Percentiles rank a stretch among this genome's conserved stretches.
These are phyloP conservation scores for Rosa multiflora DNA, from an alignment of 306 rosid genomes.

Conservation along the genomic window DNA sequence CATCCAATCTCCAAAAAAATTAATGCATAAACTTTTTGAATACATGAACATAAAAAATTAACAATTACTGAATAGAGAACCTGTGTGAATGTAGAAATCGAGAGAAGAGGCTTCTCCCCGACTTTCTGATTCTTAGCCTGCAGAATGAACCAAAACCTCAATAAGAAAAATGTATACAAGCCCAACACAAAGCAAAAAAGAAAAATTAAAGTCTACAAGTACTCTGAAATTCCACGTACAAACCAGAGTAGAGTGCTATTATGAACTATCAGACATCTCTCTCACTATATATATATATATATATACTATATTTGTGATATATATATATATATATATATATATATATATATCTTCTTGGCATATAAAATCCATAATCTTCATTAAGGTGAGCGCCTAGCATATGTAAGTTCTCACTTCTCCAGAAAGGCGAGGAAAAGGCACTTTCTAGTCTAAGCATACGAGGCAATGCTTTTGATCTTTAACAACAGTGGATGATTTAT, in stretches of 20 bases:
- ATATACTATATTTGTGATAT: too few species aligned
- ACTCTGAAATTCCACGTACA: not conserved
- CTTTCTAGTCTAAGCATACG: not conserved
- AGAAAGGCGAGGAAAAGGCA: not conserved
- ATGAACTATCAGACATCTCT: conserved; percentile 4
- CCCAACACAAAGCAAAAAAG: not conserved
- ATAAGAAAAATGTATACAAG: conserved; percentile 17
- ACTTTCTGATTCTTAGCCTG: conserved; percentile 97
- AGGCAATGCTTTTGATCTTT: conserved; percentile 2
- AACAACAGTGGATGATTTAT: not conserved
- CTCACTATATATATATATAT: not conserved
- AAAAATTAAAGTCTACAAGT: not conserved
- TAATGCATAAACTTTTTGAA: not conserved
- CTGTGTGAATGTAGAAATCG: conserved; percentile 81
- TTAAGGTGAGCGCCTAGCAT: not conserved
- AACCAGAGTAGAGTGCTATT: not conserved
- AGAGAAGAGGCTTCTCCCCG: conserved; percentile 98
- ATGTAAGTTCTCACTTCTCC: not conserved
- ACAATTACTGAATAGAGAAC: conserved; percentile 29
- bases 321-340: not conserved
- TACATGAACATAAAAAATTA: not conserved
- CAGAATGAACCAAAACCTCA: conserved; percentile 40
- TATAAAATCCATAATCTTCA: not conserved
- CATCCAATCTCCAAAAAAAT: not conserved
- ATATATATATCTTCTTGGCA: not conserved